Evolutionary conservation across 208 protist species (phyloP).

Genomic region (Leishmania tarentolae): DNA sequence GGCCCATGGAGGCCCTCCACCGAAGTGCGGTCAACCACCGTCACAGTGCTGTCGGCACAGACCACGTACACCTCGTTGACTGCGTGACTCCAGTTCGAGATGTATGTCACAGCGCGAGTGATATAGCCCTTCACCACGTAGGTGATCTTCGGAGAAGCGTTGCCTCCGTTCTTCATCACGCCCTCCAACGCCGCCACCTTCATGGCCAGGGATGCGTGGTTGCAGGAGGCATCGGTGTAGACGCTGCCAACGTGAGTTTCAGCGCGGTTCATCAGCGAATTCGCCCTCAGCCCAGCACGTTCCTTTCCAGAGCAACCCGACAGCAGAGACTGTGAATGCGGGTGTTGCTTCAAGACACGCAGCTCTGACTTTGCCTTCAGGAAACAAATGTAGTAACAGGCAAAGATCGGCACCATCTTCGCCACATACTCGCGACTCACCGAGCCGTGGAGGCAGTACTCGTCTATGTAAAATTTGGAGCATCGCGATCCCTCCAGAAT

Average conservation of each 20-base stretch:
- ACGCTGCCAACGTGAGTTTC: not conserved
- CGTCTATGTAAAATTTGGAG: constrained; percentile 45
- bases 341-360: constrained; percentile 22
- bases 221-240: not conserved
- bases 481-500: constrained; percentile 26
- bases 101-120: constrained; percentile 13
- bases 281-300: not conserved
- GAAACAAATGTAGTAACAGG: constrained; percentile 37
- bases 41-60: constrained; percentile 50
- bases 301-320: not conserved
- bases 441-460: constrained; percentile 37
- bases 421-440: constrained; percentile 27
- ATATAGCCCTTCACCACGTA: constrained; percentile 63
- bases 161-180: not conserved
- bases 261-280: not conserved
- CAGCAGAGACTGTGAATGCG: constrained; percentile 4
- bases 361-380: constrained; percentile 37
- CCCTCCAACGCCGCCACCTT: not conserved
- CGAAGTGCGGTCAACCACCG: constrained; percentile 33
- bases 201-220: not conserved
- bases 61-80: constrained; percentile 60
- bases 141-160: constrained; percentile 26
- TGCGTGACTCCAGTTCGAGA: constrained; percentile 29
- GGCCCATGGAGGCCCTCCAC: constrained; percentile 18
- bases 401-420: constrained; percentile 33